Conservation (phyloP, 1,139 yeast genomes). For the Hansenula sp. region DNA sequence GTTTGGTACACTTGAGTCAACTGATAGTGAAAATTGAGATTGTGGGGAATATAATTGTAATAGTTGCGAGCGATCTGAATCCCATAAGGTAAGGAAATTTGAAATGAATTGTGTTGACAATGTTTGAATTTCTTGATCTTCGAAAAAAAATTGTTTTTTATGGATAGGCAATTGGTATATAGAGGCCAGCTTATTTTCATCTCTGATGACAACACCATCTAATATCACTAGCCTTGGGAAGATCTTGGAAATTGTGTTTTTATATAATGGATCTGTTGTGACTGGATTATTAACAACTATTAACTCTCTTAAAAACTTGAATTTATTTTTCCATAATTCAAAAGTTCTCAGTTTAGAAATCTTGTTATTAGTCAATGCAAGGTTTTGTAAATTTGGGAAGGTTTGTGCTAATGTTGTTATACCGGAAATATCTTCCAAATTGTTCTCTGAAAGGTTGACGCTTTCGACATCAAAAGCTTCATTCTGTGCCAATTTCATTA, state of each 20-base stretch:
- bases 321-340: slow-evolving; percentile 77
- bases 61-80: slow-evolving; percentile 66
- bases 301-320: slow-evolving; percentile 70
- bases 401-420: slow-evolving; percentile 67
- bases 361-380: slow-evolving; percentile 75
- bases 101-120: slow-evolving; percentile 74
- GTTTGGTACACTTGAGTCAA: slow-evolving; percentile 42
- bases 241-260: slow-evolving; percentile 58
- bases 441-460: slow-evolving; percentile 72
- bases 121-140: slow-evolving; percentile 66
- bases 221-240: slow-evolving; percentile 79
- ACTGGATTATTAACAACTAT: slow-evolving; percentile 79
- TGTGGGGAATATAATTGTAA: slow-evolving; percentile 72
- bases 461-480: slow-evolving; percentile 54
- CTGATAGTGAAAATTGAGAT: slow-evolving; percentile 78
- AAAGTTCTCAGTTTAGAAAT: slow-evolving; percentile 55
- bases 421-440: slow-evolving; percentile 56
- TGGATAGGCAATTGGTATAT: slow-evolving; percentile 52
- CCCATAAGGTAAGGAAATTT: slow-evolving; percentile 79
- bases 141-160: slow-evolving; percentile 66
- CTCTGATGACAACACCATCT: slow-evolving; percentile 76
- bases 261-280: slow-evolving; percentile 44
- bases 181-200: slow-evolving; percentile 54
- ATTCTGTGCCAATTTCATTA: slow-evolving; percentile 74
- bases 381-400: slow-evolving; percentile 72